A percentile compares a stretch with the other conserved stretches of the same genome.
phyloP scores from a whole-genome alignment of 805 yeast genomes.

The Saccharomycopsis sp. region DNA sequence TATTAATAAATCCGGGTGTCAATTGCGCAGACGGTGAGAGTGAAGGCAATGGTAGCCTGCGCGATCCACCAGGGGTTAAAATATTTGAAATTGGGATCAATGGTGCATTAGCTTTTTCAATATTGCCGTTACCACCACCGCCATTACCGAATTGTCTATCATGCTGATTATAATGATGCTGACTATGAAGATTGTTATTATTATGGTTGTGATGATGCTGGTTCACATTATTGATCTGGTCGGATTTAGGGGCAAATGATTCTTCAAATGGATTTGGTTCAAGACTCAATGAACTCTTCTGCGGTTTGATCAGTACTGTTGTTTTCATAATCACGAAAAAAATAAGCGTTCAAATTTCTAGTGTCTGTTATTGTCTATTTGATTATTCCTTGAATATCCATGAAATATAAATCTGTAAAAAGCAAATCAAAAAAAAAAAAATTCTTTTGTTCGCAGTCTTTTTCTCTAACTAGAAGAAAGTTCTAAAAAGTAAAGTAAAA shows the following conservation, averaged over 20 bases:
- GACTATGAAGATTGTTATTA: conserved; percentile 2
- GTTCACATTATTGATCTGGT: too few species aligned
- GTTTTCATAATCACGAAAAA: not conserved
- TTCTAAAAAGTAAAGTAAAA: too few species aligned
- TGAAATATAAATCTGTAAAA: too few species aligned
- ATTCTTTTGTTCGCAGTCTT: too few species aligned
- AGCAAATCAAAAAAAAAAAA: too few species aligned
- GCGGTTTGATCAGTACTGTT: not conserved
- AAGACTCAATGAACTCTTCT: conserved; percentile 49
- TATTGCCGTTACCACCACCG: conserved; percentile 4
- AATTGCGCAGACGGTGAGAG: conserved; percentile 1
- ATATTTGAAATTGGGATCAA: conserved; percentile 36
- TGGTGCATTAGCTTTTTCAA: conserved; percentile 24
- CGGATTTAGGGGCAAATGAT: conserved; percentile 14
- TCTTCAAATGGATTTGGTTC: conserved; percentile 57
- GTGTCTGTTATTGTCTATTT: too few species aligned
- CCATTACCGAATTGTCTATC: conserved; percentile 21
- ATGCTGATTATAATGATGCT: conserved; percentile 9
- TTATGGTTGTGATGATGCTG: too few species aligned
- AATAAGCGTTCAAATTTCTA: too few species aligned
- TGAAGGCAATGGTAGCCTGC: conserved; percentile 44
- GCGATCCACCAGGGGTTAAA: conserved; percentile 51
- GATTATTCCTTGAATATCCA: too few species aligned
- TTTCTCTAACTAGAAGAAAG: too few species aligned
- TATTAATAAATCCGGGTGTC: conserved; percentile 4